These are phyloP conservation scores for Agarophyton chilense DNA, from an alignment of 23 red algal genomes.

Conservation along the genomic window DNA sequence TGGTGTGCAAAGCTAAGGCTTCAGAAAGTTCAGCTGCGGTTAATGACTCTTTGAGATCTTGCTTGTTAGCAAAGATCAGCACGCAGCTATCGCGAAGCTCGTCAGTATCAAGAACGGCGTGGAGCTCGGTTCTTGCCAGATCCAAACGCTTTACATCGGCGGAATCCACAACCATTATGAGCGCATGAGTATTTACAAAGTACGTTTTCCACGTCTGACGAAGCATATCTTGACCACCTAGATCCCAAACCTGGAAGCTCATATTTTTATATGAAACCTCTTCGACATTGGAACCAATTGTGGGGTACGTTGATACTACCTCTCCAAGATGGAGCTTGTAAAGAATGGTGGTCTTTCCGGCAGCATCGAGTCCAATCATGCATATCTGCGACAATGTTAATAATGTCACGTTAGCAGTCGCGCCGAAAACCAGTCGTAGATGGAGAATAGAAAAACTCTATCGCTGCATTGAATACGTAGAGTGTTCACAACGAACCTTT, in stretches of 20 bases:
- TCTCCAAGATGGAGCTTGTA: conserved; percentile 89
- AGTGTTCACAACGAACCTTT: conserved; percentile 41
- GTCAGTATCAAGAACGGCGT: conserved; percentile 74
- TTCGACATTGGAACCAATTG: conserved; percentile 97
- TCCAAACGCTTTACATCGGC: conserved; percentile 81
- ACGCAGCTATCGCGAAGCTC: conserved; percentile 76
- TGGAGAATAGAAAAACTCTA: neutral
- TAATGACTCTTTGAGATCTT: conserved; percentile 75
- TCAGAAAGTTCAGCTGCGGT: conserved; percentile 77
- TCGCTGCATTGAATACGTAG: neutral
- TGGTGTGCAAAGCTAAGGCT: conserved; percentile 69
- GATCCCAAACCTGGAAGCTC: conserved; percentile 92
- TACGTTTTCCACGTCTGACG: conserved; percentile 87
- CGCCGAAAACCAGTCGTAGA: neutral
- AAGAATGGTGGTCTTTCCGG: conserved; percentile 93
- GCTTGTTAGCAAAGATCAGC: conserved; percentile 94
- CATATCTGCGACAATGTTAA: conserved; percentile 55
- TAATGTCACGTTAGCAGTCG: neutral
- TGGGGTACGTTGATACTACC: conserved; percentile 84
- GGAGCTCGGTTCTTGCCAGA: conserved; percentile 78
- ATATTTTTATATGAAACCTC: conserved; percentile 69
- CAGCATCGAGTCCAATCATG: conserved; percentile 95
- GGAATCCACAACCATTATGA: conserved; percentile 94
- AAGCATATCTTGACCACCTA: conserved; percentile 91
- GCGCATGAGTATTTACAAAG: conserved; percentile 87